A percentile compares a stretch with the other conserved stretches of the same genome.
Conservation (phyloP, 1,284 basidiomycete species). For the Sanguinoderma infundibulare region DNA sequence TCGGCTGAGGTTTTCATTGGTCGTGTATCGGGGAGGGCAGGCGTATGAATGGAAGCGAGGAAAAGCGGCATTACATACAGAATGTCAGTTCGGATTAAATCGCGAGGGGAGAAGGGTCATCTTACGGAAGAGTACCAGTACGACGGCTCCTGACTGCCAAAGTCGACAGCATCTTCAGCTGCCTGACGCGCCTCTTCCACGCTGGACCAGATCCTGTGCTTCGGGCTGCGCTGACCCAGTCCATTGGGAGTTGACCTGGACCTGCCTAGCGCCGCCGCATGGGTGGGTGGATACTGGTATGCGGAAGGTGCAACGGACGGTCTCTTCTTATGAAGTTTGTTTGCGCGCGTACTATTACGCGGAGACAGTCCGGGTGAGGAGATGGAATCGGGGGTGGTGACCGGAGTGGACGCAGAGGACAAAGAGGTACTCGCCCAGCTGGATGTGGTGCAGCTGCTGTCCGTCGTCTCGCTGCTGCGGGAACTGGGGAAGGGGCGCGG, state of each 20-base stretch:
- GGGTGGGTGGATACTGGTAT: constrained; percentile 19
- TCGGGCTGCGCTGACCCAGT: constrained; percentile 18
- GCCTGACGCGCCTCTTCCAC: constrained; percentile 20
- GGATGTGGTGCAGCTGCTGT: constrained; percentile 20
- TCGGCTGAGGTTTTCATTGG: constrained; percentile 6
- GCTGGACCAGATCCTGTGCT: constrained; percentile 22
- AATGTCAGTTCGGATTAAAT: constrained; percentile 17
- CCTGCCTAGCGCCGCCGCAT: constrained; percentile 19
- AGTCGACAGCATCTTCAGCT: constrained; percentile 16
- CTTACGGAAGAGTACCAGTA: constrained; percentile 25
- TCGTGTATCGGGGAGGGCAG: neutral
- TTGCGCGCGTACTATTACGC: constrained; percentile 17
- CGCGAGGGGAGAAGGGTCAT: constrained; percentile 16
- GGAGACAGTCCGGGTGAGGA: constrained; percentile 22
- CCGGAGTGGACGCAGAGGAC: constrained; percentile 23
- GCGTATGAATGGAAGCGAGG: constrained; percentile 11
- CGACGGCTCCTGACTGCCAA: constrained; percentile 13
- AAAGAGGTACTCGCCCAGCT: constrained; percentile 18
- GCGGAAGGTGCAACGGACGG: constrained; percentile 23
- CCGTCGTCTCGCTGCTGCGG: constrained; percentile 19
- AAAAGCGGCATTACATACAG: constrained; percentile 7
- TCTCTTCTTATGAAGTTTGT: constrained; percentile 30
- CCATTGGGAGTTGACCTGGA: constrained; percentile 24
- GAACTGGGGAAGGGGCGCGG: constrained; percentile 16
- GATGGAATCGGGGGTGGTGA: constrained; percentile 28